These are phyloP conservation scores for Chenopodium quinoa DNA, from an alignment of 148 eudicot genomes.

Conservation along the genomic window DNA sequence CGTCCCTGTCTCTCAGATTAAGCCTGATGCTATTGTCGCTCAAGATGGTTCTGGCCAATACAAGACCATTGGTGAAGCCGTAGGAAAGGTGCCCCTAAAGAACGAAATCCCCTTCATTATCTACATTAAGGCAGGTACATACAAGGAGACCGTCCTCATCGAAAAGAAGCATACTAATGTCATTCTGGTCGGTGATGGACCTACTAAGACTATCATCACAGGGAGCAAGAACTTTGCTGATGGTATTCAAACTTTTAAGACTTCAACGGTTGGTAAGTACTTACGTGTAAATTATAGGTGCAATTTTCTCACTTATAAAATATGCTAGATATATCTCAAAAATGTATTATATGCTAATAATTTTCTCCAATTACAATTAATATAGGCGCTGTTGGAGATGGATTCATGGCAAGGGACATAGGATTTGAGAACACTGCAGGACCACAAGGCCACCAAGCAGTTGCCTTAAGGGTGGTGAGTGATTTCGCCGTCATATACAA, in stretches of 20 bases:
- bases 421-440: constrained; percentile 44
- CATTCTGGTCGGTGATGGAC: constrained; percentile 68
- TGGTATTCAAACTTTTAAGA: constrained; percentile 42
- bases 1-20: constrained; percentile 10
- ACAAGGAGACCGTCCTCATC: constrained; percentile 46
- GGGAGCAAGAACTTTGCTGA: constrained; percentile 46
- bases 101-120: constrained; percentile 39
- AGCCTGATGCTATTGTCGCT: constrained; percentile 31
- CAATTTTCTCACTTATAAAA: no score
- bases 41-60: constrained; percentile 29
- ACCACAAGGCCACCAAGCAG: constrained; percentile 33
- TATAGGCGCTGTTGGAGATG: constrained; percentile 37
- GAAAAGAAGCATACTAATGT: constrained; percentile 43
- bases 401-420: constrained; percentile 42
- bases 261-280: constrained; percentile 58
- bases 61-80: constrained; percentile 30
- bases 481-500: constrained; percentile 35
- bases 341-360: no score
- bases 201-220: constrained; percentile 50
- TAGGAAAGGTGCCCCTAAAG: constrained; percentile 10
- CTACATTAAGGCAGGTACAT: constrained; percentile 53
- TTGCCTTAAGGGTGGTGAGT: constrained; percentile 34
- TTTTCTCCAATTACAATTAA: no score
- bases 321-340: no score
- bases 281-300: no score